Conservation (phyloP, 2,329 filamentous ascomycete species). For the Dactylellina parvicollis region DNA sequence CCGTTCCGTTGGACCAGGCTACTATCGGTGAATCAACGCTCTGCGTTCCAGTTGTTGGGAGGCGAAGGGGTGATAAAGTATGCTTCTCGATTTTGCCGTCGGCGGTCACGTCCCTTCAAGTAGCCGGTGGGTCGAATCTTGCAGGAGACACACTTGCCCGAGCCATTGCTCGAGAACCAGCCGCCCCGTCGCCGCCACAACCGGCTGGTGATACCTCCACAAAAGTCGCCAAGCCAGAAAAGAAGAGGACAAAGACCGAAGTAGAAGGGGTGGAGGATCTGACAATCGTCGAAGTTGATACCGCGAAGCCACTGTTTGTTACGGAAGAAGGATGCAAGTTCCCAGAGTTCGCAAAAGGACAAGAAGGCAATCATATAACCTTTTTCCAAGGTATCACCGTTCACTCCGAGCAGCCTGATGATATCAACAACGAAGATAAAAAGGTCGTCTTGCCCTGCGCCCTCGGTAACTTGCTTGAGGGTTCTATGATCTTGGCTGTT, state of each 20-base stretch:
- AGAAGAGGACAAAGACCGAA: conserved; percentile 25
- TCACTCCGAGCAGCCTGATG: conserved; percentile 26
- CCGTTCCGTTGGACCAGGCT: conserved; percentile 58
- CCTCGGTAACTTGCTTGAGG: conserved; percentile 56
- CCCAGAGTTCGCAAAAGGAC: conserved; percentile 31
- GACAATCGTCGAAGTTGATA: conserved; percentile 39
- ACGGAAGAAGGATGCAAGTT: conserved; percentile 50
- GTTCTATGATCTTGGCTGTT: conserved; percentile 55
- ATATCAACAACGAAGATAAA: conserved; percentile 52
- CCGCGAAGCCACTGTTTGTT: conserved; percentile 44
- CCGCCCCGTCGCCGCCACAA: conserved; percentile 33
- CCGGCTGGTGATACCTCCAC: conserved; percentile 30
- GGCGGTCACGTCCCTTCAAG: conserved; percentile 55
- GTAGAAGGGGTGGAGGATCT: conserved; percentile 1
- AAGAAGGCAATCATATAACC: conserved; percentile 44
- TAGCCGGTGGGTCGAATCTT: conserved; percentile 50
- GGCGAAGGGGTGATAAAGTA: conserved; percentile 55
- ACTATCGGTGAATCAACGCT: conserved; percentile 58
- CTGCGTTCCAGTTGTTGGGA: conserved; percentile 57
- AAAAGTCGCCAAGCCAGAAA: conserved; percentile 39
- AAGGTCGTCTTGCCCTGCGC: conserved; percentile 57
- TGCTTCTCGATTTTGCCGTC: conserved; percentile 57
- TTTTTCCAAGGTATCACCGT: conserved; percentile 53
- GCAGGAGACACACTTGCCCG: conserved; percentile 38
- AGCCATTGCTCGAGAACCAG: conserved; percentile 48